These are phyloP conservation scores for Rubia balearica DNA, from an alignment of 305 asterid genomes.

Conservation along the genomic window DNA sequence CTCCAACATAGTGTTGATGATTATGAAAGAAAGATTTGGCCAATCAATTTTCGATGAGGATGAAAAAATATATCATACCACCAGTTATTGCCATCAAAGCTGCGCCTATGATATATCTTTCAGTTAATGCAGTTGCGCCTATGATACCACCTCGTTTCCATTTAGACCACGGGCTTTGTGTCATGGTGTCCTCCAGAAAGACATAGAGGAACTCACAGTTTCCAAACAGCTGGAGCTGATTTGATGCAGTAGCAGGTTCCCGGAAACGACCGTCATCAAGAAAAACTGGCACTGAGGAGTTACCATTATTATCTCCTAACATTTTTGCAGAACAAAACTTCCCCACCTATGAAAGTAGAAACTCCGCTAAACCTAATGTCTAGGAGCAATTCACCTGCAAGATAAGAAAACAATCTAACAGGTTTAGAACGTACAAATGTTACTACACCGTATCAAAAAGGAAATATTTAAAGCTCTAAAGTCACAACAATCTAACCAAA, in stretches of 20 bases:
- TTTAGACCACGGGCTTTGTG: no score
- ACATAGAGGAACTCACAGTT: slow-evolving; percentile 44
- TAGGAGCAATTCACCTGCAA: slow-evolving; percentile 16
- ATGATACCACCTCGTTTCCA: slow-evolving; percentile 94
- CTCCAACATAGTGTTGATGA: neutral
- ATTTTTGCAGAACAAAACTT: slow-evolving; percentile 23
- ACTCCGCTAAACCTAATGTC: neutral
- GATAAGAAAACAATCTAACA: neutral
- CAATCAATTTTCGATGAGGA: neutral
- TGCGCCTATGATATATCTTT: no score
- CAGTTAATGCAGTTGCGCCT: no score
- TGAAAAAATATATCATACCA: slow-evolving; percentile 34
- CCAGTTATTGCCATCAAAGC: slow-evolving; percentile 69
- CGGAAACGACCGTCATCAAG: slow-evolving; percentile 38
- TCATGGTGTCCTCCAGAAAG: slow-evolving; percentile 1
- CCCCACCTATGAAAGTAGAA: neutral
- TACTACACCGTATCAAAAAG: neutral
- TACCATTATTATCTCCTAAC: slow-evolving; percentile 57
- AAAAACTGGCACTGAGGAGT: slow-evolving; percentile 39
- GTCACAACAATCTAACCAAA: neutral
- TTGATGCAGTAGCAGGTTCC: slow-evolving; percentile 44
- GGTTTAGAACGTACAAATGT: neutral
- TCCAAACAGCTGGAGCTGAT: slow-evolving; percentile 61
- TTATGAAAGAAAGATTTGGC: neutral
- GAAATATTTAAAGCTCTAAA: neutral